A percentile compares a stretch with the other conserved stretches of the same genome.
These are phyloP conservation scores for Candida dubliniensis DNA, from an alignment of 1,139 yeast species.

Conservation along the genomic window DNA sequence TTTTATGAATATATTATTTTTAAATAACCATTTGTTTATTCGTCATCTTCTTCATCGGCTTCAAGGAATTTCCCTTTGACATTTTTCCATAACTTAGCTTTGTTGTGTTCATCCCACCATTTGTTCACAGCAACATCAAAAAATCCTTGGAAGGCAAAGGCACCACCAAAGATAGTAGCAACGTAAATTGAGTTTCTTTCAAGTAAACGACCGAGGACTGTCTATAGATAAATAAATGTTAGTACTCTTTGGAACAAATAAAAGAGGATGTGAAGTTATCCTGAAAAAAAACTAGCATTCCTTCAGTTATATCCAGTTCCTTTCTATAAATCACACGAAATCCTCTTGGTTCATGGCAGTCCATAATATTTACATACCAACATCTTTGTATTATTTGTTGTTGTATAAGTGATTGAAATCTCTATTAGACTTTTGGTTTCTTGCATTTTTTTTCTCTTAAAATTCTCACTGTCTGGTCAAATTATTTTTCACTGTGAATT, in stretches of 20 bases:
- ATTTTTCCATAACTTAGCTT: slow-evolving; percentile 97
- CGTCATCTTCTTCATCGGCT: slow-evolving; percentile 60
- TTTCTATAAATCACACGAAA: background rate
- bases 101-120: slow-evolving; percentile 87
- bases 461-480: background rate
- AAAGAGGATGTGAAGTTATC: too few species aligned
- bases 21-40: slow-evolving; percentile 15
- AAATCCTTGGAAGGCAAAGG: slow-evolving; percentile 85
- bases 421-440: background rate
- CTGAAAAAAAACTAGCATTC: too few species aligned
- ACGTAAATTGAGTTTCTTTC: slow-evolving; percentile 94
- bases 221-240: slow-evolving; percentile 17
- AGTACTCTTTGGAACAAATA: too few species aligned
- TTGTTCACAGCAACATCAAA: slow-evolving; percentile 77
- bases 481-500: slow-evolving; percentile 12
- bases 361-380: background rate
- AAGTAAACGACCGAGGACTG: slow-evolving; percentile 52
- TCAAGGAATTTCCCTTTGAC: slow-evolving; percentile 67
- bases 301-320: too few species aligned
- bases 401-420: background rate
- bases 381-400: slow-evolving; percentile 2
- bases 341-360: background rate
- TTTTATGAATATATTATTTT: background rate
- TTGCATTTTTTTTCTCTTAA: slow-evolving; percentile 4
- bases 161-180: slow-evolving; percentile 79